Evolutionary conservation across 2,329 filamentous ascomycete genomes (phyloP), one percentile per base, ranked within the genome.

Genomic region (Pseudogymnoascus sp.): DNA sequence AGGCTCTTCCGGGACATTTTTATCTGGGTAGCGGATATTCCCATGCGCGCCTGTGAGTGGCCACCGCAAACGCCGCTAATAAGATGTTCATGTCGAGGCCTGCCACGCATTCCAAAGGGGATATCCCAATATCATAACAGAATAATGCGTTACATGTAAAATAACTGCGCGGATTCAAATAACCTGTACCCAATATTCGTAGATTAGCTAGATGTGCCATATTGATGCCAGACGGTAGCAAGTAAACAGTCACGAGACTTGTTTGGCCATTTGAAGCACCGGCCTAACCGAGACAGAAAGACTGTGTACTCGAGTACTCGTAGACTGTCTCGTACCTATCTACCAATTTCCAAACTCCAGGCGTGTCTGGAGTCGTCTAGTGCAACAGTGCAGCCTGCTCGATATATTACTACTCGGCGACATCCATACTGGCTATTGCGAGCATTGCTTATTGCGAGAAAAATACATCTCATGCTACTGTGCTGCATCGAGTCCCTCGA

Each of bases 281-380:
- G 57, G 57, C 57, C 57, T 58, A 58, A 39, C 57, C 57, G 57
- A 58, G 57, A 58, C 35, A 38, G 57, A 58, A 58, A 58, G 33
- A 39, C 57, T 53, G 47, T 53, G 43, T 53, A 53, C 47, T 53
- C 47, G 47, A 53, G 47, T 53, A 53, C 47, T 53, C 47, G 28
- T 35, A 53, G 57, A 38, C 57, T 18, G 57, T 18, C 57, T 58
- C 57, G 57, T 38, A 58, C 57, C 57, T 58, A 39, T 58, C 37
- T 58, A 58, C 57, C 57, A 58, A 58, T 58, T 58, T 58, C 35
- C 47, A 53, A 58, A 14, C 57, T 39, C 37, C 57, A 39, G 37
- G 57, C 57, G 57, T 58, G 57, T 38, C 57, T 37, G 28, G 47
- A 53, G 28, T 53, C 47, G 47, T 53, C 47, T 53, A 53, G 47